Evolutionary conservation across 2,329 filamentous ascomycete genomes (phyloP), one percentile per base, ranked within the genome.

Genomic region (Chlorencoelia australis): DNA sequence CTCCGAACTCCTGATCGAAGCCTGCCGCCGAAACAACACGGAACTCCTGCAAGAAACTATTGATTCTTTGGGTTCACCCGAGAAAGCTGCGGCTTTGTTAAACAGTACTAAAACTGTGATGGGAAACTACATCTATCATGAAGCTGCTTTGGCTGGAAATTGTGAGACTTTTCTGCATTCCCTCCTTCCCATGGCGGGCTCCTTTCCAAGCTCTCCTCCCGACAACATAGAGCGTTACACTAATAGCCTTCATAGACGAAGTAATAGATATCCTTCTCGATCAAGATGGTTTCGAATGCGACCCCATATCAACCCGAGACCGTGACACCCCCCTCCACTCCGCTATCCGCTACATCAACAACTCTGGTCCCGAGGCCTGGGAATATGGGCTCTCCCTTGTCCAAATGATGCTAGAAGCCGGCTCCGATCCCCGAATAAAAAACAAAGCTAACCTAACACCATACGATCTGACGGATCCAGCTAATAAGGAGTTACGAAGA

Each of bases 1-100:
- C 30, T 72, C 79, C 59, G 89, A 96, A 66, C 74, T 84, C 54
- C 74, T 96, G 51, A 76, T 96, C 62, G 89, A 94, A 67, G 85
- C 91, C 52, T 94, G 84, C 65, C 85, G 89, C 43, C 76, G 87
- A 55, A 89, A 96, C 71, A 95, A 96, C 64, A 79, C 79, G 49
- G 80, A 89, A 36, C 76, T 96, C 42, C 75, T 96, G 39, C 64
- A 73, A 51, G 80, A 91, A 52, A 72, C 88, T 39, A 69, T 95
- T 48, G 62, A 65, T 40, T 75, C 79, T 11, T 58, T 59, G 45
- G 59, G 63, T 36, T 57, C 65, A 6, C 61, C 68, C 37, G 69
- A 75, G 41, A 69, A 82, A 52, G 75, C 85, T 42, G 78, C 87
- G 21, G 60, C 73, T 33, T 77, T 94, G 48, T 76, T 98, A 58